A percentile compares a stretch with the other conserved stretches of the same genome.
These are phyloP conservation scores for Amaranthus cruentus DNA, from an alignment of 148 eudicot species.

Conservation along the genomic window DNA sequence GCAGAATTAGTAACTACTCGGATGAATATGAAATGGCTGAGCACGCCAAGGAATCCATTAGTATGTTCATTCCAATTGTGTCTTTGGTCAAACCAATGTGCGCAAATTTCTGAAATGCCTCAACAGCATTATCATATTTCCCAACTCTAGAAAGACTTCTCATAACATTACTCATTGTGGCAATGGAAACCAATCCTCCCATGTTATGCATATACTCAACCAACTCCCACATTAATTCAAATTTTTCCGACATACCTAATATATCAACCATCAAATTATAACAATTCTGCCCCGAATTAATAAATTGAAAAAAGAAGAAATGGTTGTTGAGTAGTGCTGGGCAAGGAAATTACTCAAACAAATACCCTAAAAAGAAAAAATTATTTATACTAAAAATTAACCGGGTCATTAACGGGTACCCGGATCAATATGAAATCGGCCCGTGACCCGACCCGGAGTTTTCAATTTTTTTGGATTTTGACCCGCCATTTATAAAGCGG, in stretches of 20 bases:
- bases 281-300: slow-evolving; percentile 32
- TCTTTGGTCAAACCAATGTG: slow-evolving; percentile 46
- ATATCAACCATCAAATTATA: slow-evolving; percentile 65
- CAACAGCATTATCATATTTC: slow-evolving; percentile 53
- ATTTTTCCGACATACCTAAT: slow-evolving; percentile 57
- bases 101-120: slow-evolving; percentile 50
- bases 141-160: slow-evolving; percentile 58
- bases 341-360: no score
- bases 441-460: no score
- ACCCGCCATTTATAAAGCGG: no score
- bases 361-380: no score
- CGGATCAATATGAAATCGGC: no score
- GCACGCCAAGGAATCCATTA: slow-evolving; percentile 65
- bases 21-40: no score
- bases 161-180: slow-evolving; percentile 50
- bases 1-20: no score
- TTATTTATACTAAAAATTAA: no score
- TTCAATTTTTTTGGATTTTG: no score
- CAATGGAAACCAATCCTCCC: slow-evolving; percentile 42
- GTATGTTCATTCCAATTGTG: slow-evolving; percentile 40
- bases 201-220: slow-evolving; percentile 55
- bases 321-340: no score
- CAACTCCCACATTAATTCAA: slow-evolving; percentile 63
- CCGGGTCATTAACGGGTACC: no score
- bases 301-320: no score